Base-by-base conservation (phyloP, 1,284 basidiomycete species). In the Papiliotrema terrestris region DNA sequence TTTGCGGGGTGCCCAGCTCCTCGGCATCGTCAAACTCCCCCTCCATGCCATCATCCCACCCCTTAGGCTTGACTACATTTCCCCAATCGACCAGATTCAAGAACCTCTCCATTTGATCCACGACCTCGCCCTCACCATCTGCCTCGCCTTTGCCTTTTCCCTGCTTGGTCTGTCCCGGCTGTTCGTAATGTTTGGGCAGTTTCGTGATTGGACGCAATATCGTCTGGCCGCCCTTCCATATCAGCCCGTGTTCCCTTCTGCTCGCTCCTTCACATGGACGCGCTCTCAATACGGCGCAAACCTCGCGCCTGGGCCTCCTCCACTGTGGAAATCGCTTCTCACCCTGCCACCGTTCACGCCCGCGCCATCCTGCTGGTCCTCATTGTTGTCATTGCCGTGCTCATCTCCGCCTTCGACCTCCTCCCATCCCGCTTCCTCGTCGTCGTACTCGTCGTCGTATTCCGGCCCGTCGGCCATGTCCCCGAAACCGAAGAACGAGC, bases 301-400 rank as follows among this genome's bases (percentile, higher is more conserved):
- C 76, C 92, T 86, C 70, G 80, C 83, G 80, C 86, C 67, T 0
- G 73, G 73, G 55, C 73, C 73, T 54, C 71, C 79, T 20, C 78
- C 76, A 79, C 85, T 86, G 77, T 84, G 76, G 76, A 89, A 89
- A 87, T 90, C 85, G 76, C 84, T 87, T 85, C 91, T 91, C 86
- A 95, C 91, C 88, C 89, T 87, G 80, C 92, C 92, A 63, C 86
- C 85, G 77, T 88, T 86, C 70, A 84, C 88, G 59, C 89, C 81
- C 71, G 89, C 87, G 65, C 87, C 80, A n/a, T 78, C 81, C 52
- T 82, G 83, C 47, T 80, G 80, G 35, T 85, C 86, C 29, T 11
- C 29, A 11, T 11, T 11, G 11, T 32, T 32, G 23, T 11, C 87
- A 65, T 87, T 80, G 17, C 78, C 81, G 52, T 82, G 83, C 47